phyloP scores from a whole-genome alignment of 495 filamentous ascomycete genomes.

The Penicillium maclennaniae region DNA sequence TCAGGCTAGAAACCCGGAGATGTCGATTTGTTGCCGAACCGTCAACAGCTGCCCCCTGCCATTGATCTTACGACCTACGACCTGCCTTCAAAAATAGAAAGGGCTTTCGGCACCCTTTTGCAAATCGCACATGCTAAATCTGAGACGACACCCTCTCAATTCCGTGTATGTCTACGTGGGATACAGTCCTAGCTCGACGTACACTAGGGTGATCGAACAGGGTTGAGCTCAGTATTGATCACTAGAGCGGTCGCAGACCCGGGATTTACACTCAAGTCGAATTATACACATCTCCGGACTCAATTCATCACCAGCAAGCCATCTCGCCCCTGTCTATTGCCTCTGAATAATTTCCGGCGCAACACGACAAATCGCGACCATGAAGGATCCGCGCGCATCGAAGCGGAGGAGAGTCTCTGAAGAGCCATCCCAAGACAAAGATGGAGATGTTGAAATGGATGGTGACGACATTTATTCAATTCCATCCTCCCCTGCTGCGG shows the following conservation, averaged over 20 bases:
- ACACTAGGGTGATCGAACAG: background rate
- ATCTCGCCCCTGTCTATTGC: background rate
- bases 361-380: conserved; percentile 11
- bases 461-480: conserved; percentile 15
- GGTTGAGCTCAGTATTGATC: background rate
- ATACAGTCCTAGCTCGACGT: conserved; percentile 5
- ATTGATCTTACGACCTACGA: conserved; percentile 7
- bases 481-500: conserved; percentile 18
- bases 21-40: conserved; percentile 19
- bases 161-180: background rate
- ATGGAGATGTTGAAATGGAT: conserved; percentile 37
- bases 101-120: background rate
- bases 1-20: conserved; percentile 26
- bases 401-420: conserved; percentile 43
- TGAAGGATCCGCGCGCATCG: conserved; percentile 38
- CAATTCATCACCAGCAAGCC: background rate
- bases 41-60: conserved; percentile 6
- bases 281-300: background rate
- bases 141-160: background rate
- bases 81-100: background rate
- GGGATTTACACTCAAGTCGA: background rate
- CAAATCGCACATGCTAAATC: background rate
- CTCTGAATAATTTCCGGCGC: background rate
- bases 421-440: conserved; percentile 22
- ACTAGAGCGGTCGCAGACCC: conserved; percentile 1